Base-by-base conservation (phyloP, 1,284 basidiomycete species). In the Pseudozyma hubeiensis region DNA sequence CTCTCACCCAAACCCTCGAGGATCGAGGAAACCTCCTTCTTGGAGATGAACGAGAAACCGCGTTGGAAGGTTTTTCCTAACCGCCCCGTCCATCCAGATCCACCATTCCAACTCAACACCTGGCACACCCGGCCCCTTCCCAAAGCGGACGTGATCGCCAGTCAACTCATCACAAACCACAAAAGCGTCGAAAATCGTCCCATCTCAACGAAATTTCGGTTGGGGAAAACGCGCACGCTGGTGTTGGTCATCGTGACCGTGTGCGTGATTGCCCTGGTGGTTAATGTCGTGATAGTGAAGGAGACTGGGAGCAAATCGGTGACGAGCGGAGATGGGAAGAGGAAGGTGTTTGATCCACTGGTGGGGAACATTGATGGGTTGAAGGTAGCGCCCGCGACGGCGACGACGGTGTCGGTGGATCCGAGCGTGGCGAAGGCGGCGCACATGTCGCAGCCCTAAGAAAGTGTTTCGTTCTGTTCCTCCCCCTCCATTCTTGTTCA, bases 101-200 rank as follows among this genome's bases (percentile, higher is more conserved):
- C 40, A 33, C 40, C 33, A 5, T 49, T 30, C 16, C 30, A 44
- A 16, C 31, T 59, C 13, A 40, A 58, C 24, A 48, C 44, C 0
- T 68, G 59, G 52, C 52, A 53, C 1, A 56, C 49, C 8, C 31
- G 19, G 10, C 60, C 37, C 0, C 40, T 63, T 3, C 7, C 16
- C 2, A 3, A 4, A 29, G 8, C 30, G 2, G 39, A 45, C 14
- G 19, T 33, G 6, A 24, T 63, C 5, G 24, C 51, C 1, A 68
- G 59, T 53, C 33, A 68, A 10, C 40, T 69, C 14, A 55, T 69
- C 52, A 58, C 51, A 9, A 52, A 48, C 5, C 17, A 34, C 7
- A 41, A 6, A 0, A 57, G 50, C 24, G 43, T 69, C n/a, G 66
- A 69, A 24, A 63, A 69, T 33, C 66, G 66, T 5, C 66, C 68